Evolutionary conservation across 2,329 filamentous ascomycete genomes (phyloP), one percentile per base, ranked within the genome.

Genomic region (Fonsecaea pugnacius): DNA sequence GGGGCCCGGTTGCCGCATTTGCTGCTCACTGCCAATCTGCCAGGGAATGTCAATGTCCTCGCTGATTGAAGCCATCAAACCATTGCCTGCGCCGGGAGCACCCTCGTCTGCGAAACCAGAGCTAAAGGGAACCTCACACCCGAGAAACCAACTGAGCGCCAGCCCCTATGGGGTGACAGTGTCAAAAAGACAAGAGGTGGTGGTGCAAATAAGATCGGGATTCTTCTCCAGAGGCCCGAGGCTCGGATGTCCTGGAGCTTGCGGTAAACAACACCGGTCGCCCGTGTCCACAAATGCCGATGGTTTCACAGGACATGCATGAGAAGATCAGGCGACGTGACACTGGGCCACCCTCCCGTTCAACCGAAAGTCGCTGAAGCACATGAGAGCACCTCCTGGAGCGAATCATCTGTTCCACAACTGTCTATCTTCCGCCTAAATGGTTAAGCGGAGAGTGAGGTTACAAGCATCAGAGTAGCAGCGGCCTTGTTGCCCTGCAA

Each of bases 381-480:
- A 24, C 21, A 48, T 24, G 18, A 48, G 24, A 14, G 6, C 4
- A 48, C 18, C 43, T 12, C 10, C 43, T 43, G 3, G 18, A 14
- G 18, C 43, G 18, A 48, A 48, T 48, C 43, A 48, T 48, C 43
- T 14, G 43, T 48, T 18, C 21, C 24, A 21, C 43, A 10, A 48
- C 18, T 27, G 18, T n/a, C 43, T 12, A 18, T 48, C 40, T 46
- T 38, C 43, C 43, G 55, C 40, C n/a, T 58, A 35, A 58, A 58
- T 46, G 4, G 38, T 58, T 58, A 48, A 21, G 55, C 55, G 40
- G 21, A 48, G 21, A 5, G 21, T 5, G 18, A 48, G 21, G 43
- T 18, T 4, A 7, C 43, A 24, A 24, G 43, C 43, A 48, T 48
- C 43, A 27, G 21, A 46, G 9, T 27, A 3, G 43, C 43, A 24